These are phyloP conservation scores for Euphrasia confusa DNA, from an alignment of 257 asterid genomes.

Conservation along the genomic window DNA sequence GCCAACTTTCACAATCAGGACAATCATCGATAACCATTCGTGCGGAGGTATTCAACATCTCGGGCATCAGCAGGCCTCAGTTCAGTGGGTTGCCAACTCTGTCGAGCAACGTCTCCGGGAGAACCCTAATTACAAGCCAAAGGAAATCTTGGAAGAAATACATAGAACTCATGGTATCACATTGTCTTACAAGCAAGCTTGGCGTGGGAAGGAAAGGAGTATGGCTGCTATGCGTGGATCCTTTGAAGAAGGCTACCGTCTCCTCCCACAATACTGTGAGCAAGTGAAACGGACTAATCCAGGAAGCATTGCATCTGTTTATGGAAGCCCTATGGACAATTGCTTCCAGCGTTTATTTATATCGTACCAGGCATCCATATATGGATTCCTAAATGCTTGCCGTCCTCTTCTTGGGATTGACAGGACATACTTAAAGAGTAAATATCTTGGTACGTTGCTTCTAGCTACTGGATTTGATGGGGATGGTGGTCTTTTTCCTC, in stretches of 20 bases:
- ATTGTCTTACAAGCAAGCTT: slow-evolving; percentile 91
- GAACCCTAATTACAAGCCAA: slow-evolving; percentile 88
- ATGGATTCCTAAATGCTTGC: slow-evolving; percentile 85
- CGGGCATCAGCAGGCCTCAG: slow-evolving; percentile 98
- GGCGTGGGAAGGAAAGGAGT: slow-evolving; percentile 96
- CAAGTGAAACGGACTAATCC: slow-evolving; percentile 84
- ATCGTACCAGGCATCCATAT: slow-evolving; percentile 85
- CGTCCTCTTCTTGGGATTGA: slow-evolving; percentile 94
- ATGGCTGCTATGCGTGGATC: slow-evolving; percentile 96
- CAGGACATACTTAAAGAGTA: slow-evolving; percentile 75
- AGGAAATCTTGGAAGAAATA: slow-evolving; percentile 92
- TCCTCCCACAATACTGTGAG: slow-evolving; percentile 88
- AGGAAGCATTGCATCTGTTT: slow-evolving; percentile 85
- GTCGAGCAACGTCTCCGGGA: slow-evolving; percentile 83
- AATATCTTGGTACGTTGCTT: slow-evolving; percentile 83
- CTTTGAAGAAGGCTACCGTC: slow-evolving; percentile 90
- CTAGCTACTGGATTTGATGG: slow-evolving; percentile 95
- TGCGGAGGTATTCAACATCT: slow-evolving; percentile 89
- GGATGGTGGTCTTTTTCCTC: slow-evolving; percentile 82
- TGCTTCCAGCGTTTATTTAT: slow-evolving; percentile 86
- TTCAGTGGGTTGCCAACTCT: slow-evolving; percentile 94
- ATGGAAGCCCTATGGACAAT: slow-evolving; percentile 56
- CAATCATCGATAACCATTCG: slow-evolving; percentile 68
- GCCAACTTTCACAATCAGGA: slow-evolving; percentile 86
- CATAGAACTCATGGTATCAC: slow-evolving; percentile 81